These are phyloP conservation scores for Candida dendrica DNA, from an alignment of 805 yeast species.

Conservation along the genomic window DNA sequence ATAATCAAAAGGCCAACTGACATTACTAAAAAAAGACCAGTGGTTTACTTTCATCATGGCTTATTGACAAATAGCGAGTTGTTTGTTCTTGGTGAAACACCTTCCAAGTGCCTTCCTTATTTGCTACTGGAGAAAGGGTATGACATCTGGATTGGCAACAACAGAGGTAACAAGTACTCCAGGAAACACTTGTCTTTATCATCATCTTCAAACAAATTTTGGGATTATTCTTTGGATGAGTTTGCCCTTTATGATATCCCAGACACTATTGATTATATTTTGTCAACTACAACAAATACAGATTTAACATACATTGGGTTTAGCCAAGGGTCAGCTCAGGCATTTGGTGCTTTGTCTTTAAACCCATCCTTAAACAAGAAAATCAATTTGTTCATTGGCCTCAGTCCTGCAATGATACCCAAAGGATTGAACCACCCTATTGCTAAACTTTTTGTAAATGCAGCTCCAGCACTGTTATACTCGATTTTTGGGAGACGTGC, in stretches of 20 bases:
- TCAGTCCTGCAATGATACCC: constrained; percentile 94
- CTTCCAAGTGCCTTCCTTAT: constrained; percentile 53
- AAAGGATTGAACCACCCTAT: constrained; percentile 72
- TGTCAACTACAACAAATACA: constrained; percentile 37
- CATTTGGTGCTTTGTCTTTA: constrained; percentile 71
- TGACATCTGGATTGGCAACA: constrained; percentile 94
- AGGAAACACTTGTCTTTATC: constrained; percentile 18
- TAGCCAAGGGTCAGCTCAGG: constrained; percentile 92
- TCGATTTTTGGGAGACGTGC: constrained; percentile 68
- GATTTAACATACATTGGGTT: constrained; percentile 74
- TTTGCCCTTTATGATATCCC: constrained; percentile 90
- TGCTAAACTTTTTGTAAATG: constrained; percentile 64
- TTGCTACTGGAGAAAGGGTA: constrained; percentile 71
- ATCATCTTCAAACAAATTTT: constrained; percentile 42
- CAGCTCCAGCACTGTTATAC: constrained; percentile 68
- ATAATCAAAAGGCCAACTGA: constrained; percentile 17
- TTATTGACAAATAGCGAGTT: constrained; percentile 71
- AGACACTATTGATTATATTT: constrained; percentile 65
- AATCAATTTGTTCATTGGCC: constrained; percentile 59
- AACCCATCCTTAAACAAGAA: constrained; percentile 55
- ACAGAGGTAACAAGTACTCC: constrained; percentile 88
- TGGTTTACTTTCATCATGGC: constrained; percentile 79
- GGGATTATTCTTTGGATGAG: constrained; percentile 91
- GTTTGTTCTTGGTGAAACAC: constrained; percentile 38
- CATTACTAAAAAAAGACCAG: constrained; percentile 22